Conservation (phyloP, 129 eudicot genomes). For the Apium graveolens region DNA sequence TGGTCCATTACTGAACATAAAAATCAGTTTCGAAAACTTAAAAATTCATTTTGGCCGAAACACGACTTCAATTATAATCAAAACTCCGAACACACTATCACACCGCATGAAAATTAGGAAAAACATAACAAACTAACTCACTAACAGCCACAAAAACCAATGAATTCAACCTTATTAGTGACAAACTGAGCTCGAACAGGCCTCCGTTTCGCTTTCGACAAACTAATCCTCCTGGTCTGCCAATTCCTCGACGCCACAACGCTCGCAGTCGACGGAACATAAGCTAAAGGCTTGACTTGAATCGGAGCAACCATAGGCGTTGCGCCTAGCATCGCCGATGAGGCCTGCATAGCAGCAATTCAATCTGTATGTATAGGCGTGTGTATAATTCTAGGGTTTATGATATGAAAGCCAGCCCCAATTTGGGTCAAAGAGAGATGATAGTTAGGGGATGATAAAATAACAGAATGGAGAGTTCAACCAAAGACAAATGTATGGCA, state of each 20-base stretch:
- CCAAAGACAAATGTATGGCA: background rate
- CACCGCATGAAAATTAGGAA: background rate
- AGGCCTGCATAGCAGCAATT: constrained; percentile 6
- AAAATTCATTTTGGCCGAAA: background rate
- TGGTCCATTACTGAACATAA: background rate
- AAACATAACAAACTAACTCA: background rate
- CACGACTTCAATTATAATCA: background rate
- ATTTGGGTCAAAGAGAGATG: background rate
- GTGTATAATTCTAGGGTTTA: constrained; percentile 1
- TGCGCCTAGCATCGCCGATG: constrained; percentile 10
- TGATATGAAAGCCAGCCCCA: background rate
- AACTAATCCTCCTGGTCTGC: constrained; percentile 1
- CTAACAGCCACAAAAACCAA: background rate
- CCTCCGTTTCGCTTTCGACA: background rate
- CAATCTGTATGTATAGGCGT: background rate
- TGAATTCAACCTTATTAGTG: background rate
- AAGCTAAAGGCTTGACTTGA: constrained; percentile 8
- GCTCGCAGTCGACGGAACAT: background rate
- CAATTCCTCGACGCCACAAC: background rate
- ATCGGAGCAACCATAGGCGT: constrained; percentile 15
- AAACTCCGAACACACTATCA: background rate
- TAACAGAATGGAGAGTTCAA: background rate
- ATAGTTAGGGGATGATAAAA: background rate
- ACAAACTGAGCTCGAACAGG: constrained; percentile 1
- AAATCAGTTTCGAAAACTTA: too few relatives aligned